Base-by-base conservation (phyloP, 345 rosid species). In the Noccaea bulbosa region DNA sequence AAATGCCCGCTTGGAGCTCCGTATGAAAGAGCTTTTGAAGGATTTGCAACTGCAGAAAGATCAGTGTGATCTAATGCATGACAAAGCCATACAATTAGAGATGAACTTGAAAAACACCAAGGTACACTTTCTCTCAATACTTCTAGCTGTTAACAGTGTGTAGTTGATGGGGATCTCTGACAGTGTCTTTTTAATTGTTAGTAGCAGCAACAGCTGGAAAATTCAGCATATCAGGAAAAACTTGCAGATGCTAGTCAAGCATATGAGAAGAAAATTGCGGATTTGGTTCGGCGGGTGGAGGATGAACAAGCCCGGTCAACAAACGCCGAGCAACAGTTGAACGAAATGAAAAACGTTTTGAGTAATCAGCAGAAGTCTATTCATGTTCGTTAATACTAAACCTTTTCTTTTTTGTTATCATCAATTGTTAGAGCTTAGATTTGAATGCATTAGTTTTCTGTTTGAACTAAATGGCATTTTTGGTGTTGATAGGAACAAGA, bases 211-310 rank as follows among this genome's bases (percentile, higher is more conserved):
- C 91, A 82, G 77, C 84, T 83, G 57, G 90, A 92, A 65, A 81
- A 76, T 78, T 85, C 88, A 50, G 73, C 85, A 35, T 83, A 85
- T 78, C 85, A 88, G 75, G 86, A 87, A 56, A 82, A 82, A 55
- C 80, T 87, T 69, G 89, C 87, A 56, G 93, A 90, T 68, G 81
- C 83, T 63, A 90, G 87, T 75, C 86, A 85, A 76, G 83, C 82
- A 84, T 88, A 90, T 62, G 97, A 93, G 83, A 87, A 72, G 71
- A 90, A 86, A 79, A 77, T 93, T 75, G 82, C 79, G 2, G 91
- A 87, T 68, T 60, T 90, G 75, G 77, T 78, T 65, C 81, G 82
- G 77, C 85, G 61, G 70, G 78, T 86, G 52, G 92, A 90, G 56
- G 78, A 77, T 65, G 91, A 88, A 71, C 78, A 40, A 59, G 71